Evolutionary conservation across 192 early-diverging fungal genomes (phyloP).

Genomic region (Backusella tuberculispora): DNA sequence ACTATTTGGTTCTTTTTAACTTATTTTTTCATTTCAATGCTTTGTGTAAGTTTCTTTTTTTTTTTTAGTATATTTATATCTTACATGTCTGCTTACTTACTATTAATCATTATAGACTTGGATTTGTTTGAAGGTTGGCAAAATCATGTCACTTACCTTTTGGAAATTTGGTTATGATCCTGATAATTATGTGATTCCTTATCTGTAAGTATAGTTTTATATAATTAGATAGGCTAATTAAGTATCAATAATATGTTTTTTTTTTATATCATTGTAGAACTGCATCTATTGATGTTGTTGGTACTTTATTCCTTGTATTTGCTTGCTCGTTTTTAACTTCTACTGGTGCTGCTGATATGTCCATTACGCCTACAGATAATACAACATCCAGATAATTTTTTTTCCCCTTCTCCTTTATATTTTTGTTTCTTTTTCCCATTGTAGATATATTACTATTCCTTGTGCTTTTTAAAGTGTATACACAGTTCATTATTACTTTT

Average conservation of each 20-base stretch:
- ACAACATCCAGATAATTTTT: neutral
- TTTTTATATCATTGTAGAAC: slow-evolving; percentile 53
- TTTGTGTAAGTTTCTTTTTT: slow-evolving; percentile 50
- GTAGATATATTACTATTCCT: slow-evolving; percentile 1
- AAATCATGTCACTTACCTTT: slow-evolving; percentile 53
- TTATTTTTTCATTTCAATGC: slow-evolving; percentile 54
- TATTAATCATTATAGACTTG: slow-evolving; percentile 34
- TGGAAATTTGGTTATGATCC: slow-evolving; percentile 74
- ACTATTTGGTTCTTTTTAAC: slow-evolving; percentile 48
- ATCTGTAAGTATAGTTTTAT: slow-evolving; percentile 49
- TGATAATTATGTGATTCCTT: slow-evolving; percentile 68
- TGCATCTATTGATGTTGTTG: slow-evolving; percentile 68
- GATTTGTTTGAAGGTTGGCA: slow-evolving; percentile 56
- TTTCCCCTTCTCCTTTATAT: neutral
- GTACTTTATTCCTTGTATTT: slow-evolving; percentile 61
- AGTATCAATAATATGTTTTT: neutral
- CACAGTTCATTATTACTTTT: neutral
- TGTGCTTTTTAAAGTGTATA: neutral
- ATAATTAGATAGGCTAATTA: neutral
- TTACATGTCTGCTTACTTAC: neutral
- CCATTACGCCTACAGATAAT: neutral
- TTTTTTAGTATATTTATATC: neutral
- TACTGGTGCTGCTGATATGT: slow-evolving; percentile 23
- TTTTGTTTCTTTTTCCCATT: neutral
- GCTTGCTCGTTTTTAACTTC: slow-evolving; percentile 24